phyloP scores from a whole-genome alignment of 2,329 filamentous ascomycete species.

The Alternaria infectoria region DNA sequence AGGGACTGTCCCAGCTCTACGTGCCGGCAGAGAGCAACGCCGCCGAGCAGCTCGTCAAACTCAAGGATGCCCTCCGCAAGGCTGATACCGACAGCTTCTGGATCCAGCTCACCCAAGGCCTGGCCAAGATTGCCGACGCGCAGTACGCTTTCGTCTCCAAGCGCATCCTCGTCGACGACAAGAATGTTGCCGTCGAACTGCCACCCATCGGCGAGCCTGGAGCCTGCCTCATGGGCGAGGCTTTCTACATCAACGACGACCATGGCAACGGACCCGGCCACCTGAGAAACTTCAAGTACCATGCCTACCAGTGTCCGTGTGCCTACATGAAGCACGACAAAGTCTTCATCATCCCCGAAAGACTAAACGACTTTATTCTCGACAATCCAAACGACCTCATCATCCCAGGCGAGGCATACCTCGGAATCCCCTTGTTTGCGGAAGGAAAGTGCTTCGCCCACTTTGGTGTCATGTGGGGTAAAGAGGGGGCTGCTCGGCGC shows the following conservation, averaged over 20 bases:
- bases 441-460: conserved; percentile 71
- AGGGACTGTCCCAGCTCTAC: conserved; percentile 44
- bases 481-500: conserved; percentile 63
- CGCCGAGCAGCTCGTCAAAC: conserved; percentile 63
- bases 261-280: conserved; percentile 56
- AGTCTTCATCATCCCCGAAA: conserved; percentile 70
- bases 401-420: conserved; percentile 68
- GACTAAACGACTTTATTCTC: conserved; percentile 63
- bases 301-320: conserved; percentile 69
- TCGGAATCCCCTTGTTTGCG: conserved; percentile 70
- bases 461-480: conserved; percentile 75
- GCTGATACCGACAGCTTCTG: conserved; percentile 68
- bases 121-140: conserved; percentile 67
- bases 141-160: conserved; percentile 75
- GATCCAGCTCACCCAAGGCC: conserved; percentile 66
- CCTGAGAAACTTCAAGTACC: conserved; percentile 67
- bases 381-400: conserved; percentile 68
- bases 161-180: conserved; percentile 65
- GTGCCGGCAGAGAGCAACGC: conserved; percentile 63
- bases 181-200: conserved; percentile 65
- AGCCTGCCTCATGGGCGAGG: conserved; percentile 68
- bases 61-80: conserved; percentile 63
- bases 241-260: conserved; percentile 70
- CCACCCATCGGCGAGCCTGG: conserved; percentile 66
- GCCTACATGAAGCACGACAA: conserved; percentile 75